Conservation (phyloP, 495 filamentous ascomycete genomes). For the Penicillium samsonianum region DNA sequence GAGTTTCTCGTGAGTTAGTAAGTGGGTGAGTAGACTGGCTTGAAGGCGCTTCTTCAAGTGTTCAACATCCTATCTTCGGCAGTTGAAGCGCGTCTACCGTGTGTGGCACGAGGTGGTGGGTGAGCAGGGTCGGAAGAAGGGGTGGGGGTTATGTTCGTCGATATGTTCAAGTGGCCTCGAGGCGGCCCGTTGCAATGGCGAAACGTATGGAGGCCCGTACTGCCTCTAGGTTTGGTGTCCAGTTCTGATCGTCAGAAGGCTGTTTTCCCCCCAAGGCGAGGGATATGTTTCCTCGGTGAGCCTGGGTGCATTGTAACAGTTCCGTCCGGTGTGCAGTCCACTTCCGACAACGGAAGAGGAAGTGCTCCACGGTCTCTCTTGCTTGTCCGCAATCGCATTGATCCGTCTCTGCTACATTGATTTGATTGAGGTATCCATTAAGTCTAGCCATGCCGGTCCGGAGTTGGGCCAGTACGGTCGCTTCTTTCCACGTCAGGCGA, state of each 20-base stretch:
- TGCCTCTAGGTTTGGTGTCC: slow-evolving; percentile 32
- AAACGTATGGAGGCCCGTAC: slow-evolving; percentile 33
- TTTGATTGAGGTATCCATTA: slow-evolving; percentile 34
- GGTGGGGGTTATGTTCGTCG: not conserved
- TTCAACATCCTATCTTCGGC: too few relatives aligned
- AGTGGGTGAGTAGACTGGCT: too few relatives aligned
- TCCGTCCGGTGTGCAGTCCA: slow-evolving; percentile 31
- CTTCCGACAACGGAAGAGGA: slow-evolving; percentile 36
- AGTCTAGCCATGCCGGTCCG: slow-evolving; percentile 36
- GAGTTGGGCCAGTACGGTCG: slow-evolving; percentile 33
- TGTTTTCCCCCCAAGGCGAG: slow-evolving; percentile 31
- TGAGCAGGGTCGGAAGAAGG: not conserved
- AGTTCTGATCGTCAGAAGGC: slow-evolving; percentile 30
- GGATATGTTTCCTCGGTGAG: slow-evolving; percentile 33
- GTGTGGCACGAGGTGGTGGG: slow-evolving; percentile 21
- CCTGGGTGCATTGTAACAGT: slow-evolving; percentile 34
- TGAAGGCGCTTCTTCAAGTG: too few relatives aligned
- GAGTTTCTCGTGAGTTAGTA: too few relatives aligned
- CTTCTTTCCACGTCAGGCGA: slow-evolving; percentile 32
- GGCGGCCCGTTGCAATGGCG: slow-evolving; percentile 36
- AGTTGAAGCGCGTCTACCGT: too few relatives aligned
- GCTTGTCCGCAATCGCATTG: slow-evolving; percentile 31
- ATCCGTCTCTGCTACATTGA: slow-evolving; percentile 4
- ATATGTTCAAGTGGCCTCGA: slow-evolving; percentile 23
- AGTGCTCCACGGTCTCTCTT: slow-evolving; percentile 39